phyloP scores from a whole-genome alignment of 2,329 filamentous ascomycete species.

The Calonectria pseudoturangicola region DNA sequence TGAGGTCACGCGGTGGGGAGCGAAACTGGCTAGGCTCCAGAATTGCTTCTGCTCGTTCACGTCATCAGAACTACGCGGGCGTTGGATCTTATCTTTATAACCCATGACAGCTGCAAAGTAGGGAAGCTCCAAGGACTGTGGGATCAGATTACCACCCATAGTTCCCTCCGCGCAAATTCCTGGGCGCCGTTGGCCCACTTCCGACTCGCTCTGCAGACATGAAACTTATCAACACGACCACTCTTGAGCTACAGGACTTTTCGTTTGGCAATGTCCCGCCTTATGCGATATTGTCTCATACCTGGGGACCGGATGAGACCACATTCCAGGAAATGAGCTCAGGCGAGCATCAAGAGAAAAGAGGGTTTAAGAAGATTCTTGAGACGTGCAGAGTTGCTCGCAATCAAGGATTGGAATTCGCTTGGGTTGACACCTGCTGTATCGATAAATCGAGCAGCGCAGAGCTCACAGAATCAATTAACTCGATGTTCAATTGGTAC shows the following conservation, averaged over 20 bases:
- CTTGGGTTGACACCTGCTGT: conserved; percentile 26
- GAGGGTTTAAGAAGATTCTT: not conserved
- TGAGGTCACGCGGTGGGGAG: conserved; percentile 3
- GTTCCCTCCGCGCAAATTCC: too few relatives aligned
- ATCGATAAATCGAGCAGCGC: conserved; percentile 28
- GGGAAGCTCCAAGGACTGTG: too few relatives aligned
- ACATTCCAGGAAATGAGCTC: conserved; percentile 9
- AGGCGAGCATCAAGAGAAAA: not conserved
- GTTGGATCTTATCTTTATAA: not conserved
- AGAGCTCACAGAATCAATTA: conserved; percentile 23
- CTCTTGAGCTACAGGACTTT: conserved; percentile 15
- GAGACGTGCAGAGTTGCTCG: not conserved
- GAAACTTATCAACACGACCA: conserved; percentile 15
- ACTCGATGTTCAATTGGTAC: conserved; percentile 27
- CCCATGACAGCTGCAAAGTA: too few relatives aligned
- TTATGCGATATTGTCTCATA: conserved; percentile 14
- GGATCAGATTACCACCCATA: too few relatives aligned
- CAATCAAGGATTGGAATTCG: not conserved
- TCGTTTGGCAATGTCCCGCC: not conserved
- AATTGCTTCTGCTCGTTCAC: not conserved
- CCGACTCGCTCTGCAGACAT: not conserved
- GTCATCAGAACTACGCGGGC: not conserved
- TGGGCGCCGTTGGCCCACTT: not conserved
- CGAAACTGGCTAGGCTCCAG: too few relatives aligned
- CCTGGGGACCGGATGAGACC: not conserved